Evolutionary conservation across 2,329 filamentous ascomycete species (phyloP).

Genomic region (Neobulgaria alba): DNA sequence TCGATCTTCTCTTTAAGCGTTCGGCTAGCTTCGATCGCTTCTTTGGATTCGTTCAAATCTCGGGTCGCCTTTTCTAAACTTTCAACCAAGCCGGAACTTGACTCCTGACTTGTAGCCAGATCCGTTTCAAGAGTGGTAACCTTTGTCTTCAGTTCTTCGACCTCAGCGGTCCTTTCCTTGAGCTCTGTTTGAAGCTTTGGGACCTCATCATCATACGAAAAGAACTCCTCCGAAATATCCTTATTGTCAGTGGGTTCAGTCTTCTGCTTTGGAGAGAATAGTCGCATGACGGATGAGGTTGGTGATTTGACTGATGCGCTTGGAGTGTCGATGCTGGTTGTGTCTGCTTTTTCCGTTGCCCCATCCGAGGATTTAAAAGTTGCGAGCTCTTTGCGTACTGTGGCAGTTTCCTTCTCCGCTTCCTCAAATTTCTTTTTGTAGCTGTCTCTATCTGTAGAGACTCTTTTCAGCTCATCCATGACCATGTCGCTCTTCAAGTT

Average conservation of each 20-base stretch:
- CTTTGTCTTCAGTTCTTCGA: constrained; percentile 60
- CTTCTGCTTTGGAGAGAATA: constrained; percentile 42
- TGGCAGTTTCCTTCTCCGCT: constrained; percentile 52
- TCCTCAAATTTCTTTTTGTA: constrained; percentile 70
- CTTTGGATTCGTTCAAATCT: constrained; percentile 65
- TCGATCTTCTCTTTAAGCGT: constrained; percentile 16
- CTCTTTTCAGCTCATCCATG: constrained; percentile 82
- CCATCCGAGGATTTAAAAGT: constrained; percentile 38
- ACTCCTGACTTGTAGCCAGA: constrained; percentile 62
- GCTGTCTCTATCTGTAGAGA: constrained; percentile 73
- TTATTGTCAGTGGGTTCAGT: constrained; percentile 30
- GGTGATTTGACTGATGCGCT: constrained; percentile 37
- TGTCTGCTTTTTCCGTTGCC: constrained; percentile 18
- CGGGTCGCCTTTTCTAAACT: constrained; percentile 29
- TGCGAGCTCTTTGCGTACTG: constrained; percentile 56
- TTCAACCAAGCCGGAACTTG: constrained; percentile 53
- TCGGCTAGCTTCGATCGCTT: constrained; percentile 38
- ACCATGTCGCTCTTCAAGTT: constrained; percentile 86
- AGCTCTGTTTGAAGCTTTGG: constrained; percentile 72
- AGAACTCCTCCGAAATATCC: constrained; percentile 60
- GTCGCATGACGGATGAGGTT: constrained; percentile 38
- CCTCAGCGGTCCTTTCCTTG: constrained; percentile 59
- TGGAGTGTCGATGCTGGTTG: constrained; percentile 20
- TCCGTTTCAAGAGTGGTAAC: constrained; percentile 62
- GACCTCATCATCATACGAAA: constrained; percentile 85